These are phyloP conservation scores for Phalaenopsis hybrid DNA, from an alignment of 116 monocot species.

Conservation along the genomic window DNA sequence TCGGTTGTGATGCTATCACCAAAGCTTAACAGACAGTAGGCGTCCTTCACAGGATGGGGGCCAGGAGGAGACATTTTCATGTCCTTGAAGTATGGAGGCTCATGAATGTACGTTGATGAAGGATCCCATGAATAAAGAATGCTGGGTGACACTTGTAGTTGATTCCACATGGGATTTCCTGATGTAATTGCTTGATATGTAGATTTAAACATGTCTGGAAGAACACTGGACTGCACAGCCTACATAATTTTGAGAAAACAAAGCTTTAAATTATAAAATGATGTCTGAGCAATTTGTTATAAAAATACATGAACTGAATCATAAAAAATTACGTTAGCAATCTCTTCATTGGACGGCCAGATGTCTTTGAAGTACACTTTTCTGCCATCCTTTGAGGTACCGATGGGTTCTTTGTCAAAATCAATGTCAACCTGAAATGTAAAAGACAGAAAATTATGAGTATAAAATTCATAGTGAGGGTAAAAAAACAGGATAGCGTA, in stretches of 20 bases:
- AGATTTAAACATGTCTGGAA: slow-evolving; percentile 22
- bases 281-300: neutral
- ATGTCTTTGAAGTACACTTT: slow-evolving; percentile 19
- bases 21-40: slow-evolving; percentile 45
- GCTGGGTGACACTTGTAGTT: slow-evolving; percentile 11
- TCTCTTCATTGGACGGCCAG: slow-evolving; percentile 25
- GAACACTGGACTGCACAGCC: slow-evolving; percentile 24
- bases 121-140: slow-evolving; percentile 23
- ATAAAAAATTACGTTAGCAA: slow-evolving; percentile 12
- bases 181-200: slow-evolving; percentile 22
- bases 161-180: slow-evolving; percentile 28
- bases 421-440: slow-evolving; percentile 20
- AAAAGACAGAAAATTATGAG: neutral
- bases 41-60: slow-evolving; percentile 43
- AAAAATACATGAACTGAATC: neutral
- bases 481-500: neutral
- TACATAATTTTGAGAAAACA: neutral
- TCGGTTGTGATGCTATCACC: slow-evolving; percentile 65
- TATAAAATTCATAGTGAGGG: neutral
- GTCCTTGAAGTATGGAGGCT: slow-evolving; percentile 28
- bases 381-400: slow-evolving; percentile 16
- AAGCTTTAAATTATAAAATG: neutral
- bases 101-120: slow-evolving; percentile 20
- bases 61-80: slow-evolving; percentile 43
- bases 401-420: slow-evolving; percentile 24